Percentiles rank a stretch among this genome's conserved stretches.
Evolutionary conservation across 2,329 filamentous ascomycete genomes (phyloP).

Genomic region (Stagonosporopsis chrysanthemi): DNA sequence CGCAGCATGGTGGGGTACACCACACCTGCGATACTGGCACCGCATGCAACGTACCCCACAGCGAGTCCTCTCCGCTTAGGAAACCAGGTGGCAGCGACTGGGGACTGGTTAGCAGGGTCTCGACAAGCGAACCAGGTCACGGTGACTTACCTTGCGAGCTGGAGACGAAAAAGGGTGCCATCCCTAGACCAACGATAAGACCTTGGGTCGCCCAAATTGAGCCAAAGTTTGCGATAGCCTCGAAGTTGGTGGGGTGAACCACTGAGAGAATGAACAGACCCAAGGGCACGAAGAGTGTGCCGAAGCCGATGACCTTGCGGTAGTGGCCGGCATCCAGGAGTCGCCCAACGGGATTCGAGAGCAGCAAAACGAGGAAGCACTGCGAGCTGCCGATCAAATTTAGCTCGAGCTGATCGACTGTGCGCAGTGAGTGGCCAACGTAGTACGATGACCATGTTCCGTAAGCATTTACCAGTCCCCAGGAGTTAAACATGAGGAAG

Average conservation of each 20-base stretch:
- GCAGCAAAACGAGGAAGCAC: conserved; percentile 55
- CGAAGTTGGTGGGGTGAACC: conserved; percentile 49
- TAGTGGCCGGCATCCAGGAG: conserved; percentile 58
- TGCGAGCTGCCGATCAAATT: conserved; percentile 59
- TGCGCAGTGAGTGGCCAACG: conserved; percentile 53
- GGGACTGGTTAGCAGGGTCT: conserved; percentile 21
- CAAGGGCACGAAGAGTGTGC: conserved; percentile 52
- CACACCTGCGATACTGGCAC: conserved; percentile 57
- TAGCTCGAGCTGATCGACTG: conserved; percentile 51
- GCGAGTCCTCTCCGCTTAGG: conserved; percentile 56
- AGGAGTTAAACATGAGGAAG: conserved; percentile 60
- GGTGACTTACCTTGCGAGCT: conserved; percentile 57
- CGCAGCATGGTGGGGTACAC: conserved; percentile 58
- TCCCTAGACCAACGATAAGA: conserved; percentile 56
- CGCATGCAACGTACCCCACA: conserved; percentile 59
- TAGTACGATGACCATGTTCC: conserved; percentile 61
- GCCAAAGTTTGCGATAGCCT: conserved; percentile 50
- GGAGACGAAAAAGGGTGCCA: conserved; percentile 62
- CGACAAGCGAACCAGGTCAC: not conserved
- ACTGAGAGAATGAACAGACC: conserved; percentile 56
- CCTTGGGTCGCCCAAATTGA: conserved; percentile 58
- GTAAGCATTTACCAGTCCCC: conserved; percentile 59
- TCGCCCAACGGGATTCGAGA: conserved; percentile 57
- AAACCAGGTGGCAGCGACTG: conserved; percentile 61
- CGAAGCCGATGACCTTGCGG: conserved; percentile 51